A percentile compares a stretch with the other conserved stretches of the same genome.
Conservation (phyloP, 2,329 filamentous ascomycete species). For the Lomentospora prolificans region DNA sequence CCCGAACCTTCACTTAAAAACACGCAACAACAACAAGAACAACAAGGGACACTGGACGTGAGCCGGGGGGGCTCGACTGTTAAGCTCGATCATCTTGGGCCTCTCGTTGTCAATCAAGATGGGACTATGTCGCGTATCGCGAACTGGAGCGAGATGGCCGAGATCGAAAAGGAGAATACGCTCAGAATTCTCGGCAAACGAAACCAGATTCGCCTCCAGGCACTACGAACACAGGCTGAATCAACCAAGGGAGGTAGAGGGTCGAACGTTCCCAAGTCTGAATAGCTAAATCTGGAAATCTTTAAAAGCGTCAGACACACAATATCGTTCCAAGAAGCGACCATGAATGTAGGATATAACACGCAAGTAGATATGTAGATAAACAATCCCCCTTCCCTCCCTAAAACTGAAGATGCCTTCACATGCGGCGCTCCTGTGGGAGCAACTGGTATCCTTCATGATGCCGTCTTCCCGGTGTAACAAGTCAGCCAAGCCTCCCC, state of each 20-base stretch:
- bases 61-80: constrained; percentile 27
- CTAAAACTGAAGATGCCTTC: no score
- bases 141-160: constrained; percentile 66
- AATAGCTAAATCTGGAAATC: no score
- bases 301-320: no score
- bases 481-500: background rate
- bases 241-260: background rate
- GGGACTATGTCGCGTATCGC: constrained; percentile 60
- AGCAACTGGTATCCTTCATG: background rate
- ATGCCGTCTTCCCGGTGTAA: background rate
- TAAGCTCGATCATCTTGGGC: constrained; percentile 59
- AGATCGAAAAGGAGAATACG: constrained; percentile 57
- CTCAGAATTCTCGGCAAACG: constrained; percentile 57
- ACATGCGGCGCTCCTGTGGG: background rate
- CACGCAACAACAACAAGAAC: background rate
- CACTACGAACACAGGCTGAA: constrained; percentile 23
- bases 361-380: no score
- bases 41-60: constrained; percentile 19
- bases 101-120: constrained; percentile 64
- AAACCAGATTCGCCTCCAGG: constrained; percentile 53
- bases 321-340: no score
- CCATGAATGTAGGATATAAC: no score
- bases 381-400: no score
- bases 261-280: no score
- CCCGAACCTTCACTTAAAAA: no score